Base-by-base conservation (phyloP, 345 rosid species). In the Schrenkiella parvula region DNA sequence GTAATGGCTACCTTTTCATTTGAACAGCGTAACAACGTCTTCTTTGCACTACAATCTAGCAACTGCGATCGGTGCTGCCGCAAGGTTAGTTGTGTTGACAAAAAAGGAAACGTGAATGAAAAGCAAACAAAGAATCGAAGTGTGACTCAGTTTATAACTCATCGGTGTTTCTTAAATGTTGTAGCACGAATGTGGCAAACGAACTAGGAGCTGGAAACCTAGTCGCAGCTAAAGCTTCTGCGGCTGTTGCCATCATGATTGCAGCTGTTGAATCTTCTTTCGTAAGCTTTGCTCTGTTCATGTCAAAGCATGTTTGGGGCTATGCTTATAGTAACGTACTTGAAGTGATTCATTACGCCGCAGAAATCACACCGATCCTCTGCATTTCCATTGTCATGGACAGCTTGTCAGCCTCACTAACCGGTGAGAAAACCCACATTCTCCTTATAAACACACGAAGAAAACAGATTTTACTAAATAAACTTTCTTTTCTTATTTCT, bases 331-430 rank as follows among this genome's bases (percentile, higher is more conserved):
- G 41, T 32, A 55, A 55, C 14, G 53, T 48, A 14, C 31, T 35
- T 25, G 75, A 61, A 70, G 74, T 70, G 17, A 43, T 47, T 21
- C 35, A 1, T 12, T 57, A 70, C 22, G 38, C 37, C 1, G 37
- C 74, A 19, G 66, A 34, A 9, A 70, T 70, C 18, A 70, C 74
- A 8, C 74, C 66, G 12, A 0, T 70, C 23, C 74, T 70, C 9
- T 70, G 65, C 47, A 21, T 46, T 46, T 69, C 74, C 22, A 69
- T 69, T 21, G 47, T 58, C 14, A 70, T 70, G 74, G 74, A 70
- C 48, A 70, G 57, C 56, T 32, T 70, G 5, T 70, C 48, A n/a
- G 57, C 23, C 17, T 17, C 64, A 0, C 15, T 68, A 28, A 21
- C 64, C 5, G 72, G 64, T 68, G 2, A 52, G 37, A 13, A n/a